Base-by-base conservation (phyloP, 2,329 filamentous ascomycete species). In the Pseudopithomyces maydicus region DNA sequence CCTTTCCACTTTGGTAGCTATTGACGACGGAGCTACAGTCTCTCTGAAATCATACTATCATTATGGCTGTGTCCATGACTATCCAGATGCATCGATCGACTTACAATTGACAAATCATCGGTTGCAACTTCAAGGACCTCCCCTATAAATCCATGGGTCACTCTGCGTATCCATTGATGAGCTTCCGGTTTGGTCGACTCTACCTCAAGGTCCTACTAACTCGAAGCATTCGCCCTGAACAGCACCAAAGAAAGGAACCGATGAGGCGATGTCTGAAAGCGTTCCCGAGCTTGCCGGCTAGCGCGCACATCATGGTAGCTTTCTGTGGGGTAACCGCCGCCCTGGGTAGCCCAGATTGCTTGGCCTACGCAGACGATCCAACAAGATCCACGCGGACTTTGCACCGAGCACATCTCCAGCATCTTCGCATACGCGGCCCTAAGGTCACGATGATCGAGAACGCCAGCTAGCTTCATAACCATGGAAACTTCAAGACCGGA, bases 321-420 rank as follows among this genome's bases (percentile, higher is more conserved):
- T 54, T 58, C 54, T 71, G 70, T 70, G 70, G 69, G 67, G 66
- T 65, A 67, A 50, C 41, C 23, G 17, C 32, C 15, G 22, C 42
- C 42, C 26, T 22, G 23, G 23, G 42, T 59, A 57, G 38, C 59
- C 52, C 59, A 52, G 52, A 38, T 22, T 10, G 17, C 70, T 74
- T 71, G 71, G 69, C 69, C 58, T 41, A 72, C 71, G 67, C 58
- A 62, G 26, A 67, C 62, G 62, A 72, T 68, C 58, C 42, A 38
- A 36, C 48, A 23, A 56, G 36, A 22, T 41, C 41, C 35, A 42
- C 45, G 51, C 54, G 54, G 51, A 20, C 29, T 32, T 15, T 32
- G 43, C 26, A 22, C 20, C 19, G 22, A 12, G 12, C 19, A 20
- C 10, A 44, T 4, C 6, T 22, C 41, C 19, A 19, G 41, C 11